phyloP scores from a whole-genome alignment of 2,329 filamentous ascomycete genomes.

The Emergomyces orientalis region DNA sequence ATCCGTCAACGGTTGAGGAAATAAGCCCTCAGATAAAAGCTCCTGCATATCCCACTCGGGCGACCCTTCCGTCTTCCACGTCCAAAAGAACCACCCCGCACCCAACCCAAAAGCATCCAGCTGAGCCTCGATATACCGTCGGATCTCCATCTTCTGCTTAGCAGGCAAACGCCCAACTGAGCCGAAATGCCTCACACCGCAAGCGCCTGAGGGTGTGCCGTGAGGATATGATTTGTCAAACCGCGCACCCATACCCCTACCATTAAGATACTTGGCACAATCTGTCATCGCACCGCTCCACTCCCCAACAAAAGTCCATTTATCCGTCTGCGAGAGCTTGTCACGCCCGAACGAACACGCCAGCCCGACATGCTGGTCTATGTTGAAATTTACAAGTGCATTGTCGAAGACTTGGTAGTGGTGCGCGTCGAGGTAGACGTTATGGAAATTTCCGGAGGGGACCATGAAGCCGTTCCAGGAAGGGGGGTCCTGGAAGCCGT shows the following conservation, averaged over 20 bases:
- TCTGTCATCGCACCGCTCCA: slow-evolving; percentile 60
- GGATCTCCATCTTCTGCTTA: slow-evolving; percentile 29
- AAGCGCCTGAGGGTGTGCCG: slow-evolving; percentile 45
- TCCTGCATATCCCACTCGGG: slow-evolving; percentile 42
- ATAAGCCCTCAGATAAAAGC: slow-evolving; percentile 37
- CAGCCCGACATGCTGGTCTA: slow-evolving; percentile 45
- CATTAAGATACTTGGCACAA: slow-evolving; percentile 46
- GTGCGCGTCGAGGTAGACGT: slow-evolving; percentile 57
- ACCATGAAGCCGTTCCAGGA: slow-evolving; percentile 55
- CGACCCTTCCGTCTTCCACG: slow-evolving; percentile 42
- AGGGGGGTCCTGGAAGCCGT: slow-evolving; percentile 37
- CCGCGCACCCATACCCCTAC: slow-evolving; percentile 50
- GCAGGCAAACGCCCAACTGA: slow-evolving; percentile 38
- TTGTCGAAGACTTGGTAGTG: slow-evolving; percentile 58
- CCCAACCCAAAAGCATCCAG: slow-evolving; percentile 35
- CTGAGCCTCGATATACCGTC: slow-evolving; percentile 40
- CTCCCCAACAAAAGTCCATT: slow-evolving; percentile 60
- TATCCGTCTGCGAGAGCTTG: slow-evolving; percentile 47
- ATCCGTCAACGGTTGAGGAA: slow-evolving; percentile 36
- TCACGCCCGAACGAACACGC: slow-evolving; percentile 47
- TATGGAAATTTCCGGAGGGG: slow-evolving; percentile 33
- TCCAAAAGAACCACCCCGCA: slow-evolving; percentile 41
- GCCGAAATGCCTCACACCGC: slow-evolving; percentile 41
- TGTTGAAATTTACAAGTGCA: slow-evolving; percentile 41
- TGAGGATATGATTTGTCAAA: slow-evolving; percentile 47